Evolutionary conservation across 257 asterid genomes (phyloP).

Genomic region (Solanum chaucha): DNA sequence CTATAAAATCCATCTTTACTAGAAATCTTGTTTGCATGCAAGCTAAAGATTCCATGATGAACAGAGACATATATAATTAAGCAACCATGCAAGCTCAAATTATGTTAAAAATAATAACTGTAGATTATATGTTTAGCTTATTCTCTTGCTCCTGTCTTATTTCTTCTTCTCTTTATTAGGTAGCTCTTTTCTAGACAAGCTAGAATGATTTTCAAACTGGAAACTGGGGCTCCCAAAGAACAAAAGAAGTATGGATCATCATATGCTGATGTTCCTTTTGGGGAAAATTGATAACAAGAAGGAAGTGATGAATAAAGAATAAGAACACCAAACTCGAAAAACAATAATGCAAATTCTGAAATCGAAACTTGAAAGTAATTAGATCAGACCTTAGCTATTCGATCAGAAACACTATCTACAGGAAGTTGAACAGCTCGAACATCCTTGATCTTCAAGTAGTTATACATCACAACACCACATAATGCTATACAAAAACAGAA

Average conservation of each 20-base stretch:
- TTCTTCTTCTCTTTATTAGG: neutral
- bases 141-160: neutral
- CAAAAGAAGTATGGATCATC: neutral
- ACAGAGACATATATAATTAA: neutral
- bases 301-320: neutral
- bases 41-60: neutral
- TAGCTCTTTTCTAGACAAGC: neutral
- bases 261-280: neutral
- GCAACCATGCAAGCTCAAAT: neutral
- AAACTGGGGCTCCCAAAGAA: neutral
- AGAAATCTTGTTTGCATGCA: neutral
- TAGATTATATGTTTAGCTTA: neutral
- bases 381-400: slow-evolving; percentile 38
- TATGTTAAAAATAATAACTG: neutral
- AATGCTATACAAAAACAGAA: slow-evolving; percentile 41
- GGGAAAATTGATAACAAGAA: neutral
- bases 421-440: slow-evolving; percentile 42
- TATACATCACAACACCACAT: slow-evolving; percentile 75
- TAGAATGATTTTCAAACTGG: neutral
- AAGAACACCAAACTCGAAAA: neutral
- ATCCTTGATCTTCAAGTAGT: slow-evolving; percentile 59
- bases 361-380: neutral
- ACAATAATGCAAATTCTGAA: neutral
- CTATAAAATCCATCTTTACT: neutral
- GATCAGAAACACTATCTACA: slow-evolving; percentile 38